Percentiles rank a stretch among this genome's conserved stretches.
These are phyloP conservation scores for Dothiorella sarmentorum DNA, from an alignment of 2,329 filamentous ascomycete species.

Conservation along the genomic window DNA sequence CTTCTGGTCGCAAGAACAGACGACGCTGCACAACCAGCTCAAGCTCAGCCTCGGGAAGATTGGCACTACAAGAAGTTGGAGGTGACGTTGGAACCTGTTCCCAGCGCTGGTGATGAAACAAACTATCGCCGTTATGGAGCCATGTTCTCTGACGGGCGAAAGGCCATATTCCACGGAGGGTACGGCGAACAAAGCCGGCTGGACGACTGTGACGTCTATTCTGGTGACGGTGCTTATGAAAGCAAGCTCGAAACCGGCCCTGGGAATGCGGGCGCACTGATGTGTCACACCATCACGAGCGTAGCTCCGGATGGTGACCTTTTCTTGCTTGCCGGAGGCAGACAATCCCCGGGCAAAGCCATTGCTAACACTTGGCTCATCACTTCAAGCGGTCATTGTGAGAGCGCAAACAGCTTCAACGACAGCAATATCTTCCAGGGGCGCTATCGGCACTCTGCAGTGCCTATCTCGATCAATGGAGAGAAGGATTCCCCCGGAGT, in stretches of 20 bases:
- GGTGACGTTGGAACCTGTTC: not conserved
- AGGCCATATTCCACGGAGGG: constrained; percentile 44
- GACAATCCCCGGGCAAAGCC: constrained; percentile 68
- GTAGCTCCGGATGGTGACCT: constrained; percentile 52
- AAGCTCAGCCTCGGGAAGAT: not conserved
- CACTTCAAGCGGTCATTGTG: not conserved
- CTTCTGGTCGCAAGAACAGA: constrained; percentile 60
- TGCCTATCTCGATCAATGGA: constrained; percentile 46
- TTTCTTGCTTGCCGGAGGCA: constrained; percentile 69
- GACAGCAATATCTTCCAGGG: constrained; percentile 33
- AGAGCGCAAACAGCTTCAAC: constrained; percentile 49
- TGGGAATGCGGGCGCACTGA: constrained; percentile 34
- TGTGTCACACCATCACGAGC: constrained; percentile 73
- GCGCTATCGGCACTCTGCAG: constrained; percentile 71
- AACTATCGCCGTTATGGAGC: constrained; percentile 40
- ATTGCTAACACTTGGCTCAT: constrained; percentile 36
- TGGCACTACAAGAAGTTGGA: not conserved
- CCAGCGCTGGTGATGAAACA: constrained; percentile 3
- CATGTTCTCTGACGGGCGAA: constrained; percentile 30
- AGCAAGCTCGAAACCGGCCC: not conserved
- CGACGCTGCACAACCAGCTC: not conserved
- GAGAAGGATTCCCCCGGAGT: constrained; percentile 30
- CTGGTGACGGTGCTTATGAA: not conserved
- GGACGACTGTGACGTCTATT: constrained; percentile 46
- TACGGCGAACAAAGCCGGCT: constrained; percentile 48